Evolutionary conservation across 352 stramenopile species (phyloP).

Genomic region (Thraustotheca clavata): DNA sequence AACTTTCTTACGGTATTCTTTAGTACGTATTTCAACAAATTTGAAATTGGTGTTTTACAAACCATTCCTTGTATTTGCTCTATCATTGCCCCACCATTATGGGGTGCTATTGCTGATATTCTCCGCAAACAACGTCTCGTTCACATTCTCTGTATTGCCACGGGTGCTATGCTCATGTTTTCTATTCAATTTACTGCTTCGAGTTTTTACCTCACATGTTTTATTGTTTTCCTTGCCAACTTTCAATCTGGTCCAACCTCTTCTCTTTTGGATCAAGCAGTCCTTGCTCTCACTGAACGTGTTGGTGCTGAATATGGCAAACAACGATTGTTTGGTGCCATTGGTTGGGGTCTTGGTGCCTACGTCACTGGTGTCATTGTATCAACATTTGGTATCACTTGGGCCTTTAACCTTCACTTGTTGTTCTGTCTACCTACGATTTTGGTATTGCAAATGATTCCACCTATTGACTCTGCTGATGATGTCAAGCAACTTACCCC

Average conservation of each 20-base stretch:
- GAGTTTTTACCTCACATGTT: constrained; percentile 35
- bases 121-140: constrained; percentile 36
- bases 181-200: constrained; percentile 33
- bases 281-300: constrained; percentile 32
- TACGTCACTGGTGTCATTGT: constrained; percentile 39
- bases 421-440: constrained; percentile 27
- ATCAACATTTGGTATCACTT: constrained; percentile 31
- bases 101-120: constrained; percentile 34
- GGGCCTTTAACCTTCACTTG: constrained; percentile 43
- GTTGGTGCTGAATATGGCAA: constrained; percentile 41
- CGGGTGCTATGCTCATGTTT: constrained; percentile 38
- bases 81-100: constrained; percentile 34
- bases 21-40: constrained; percentile 39
- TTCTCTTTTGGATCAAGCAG: constrained; percentile 34
- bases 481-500: neutral
- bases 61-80: constrained; percentile 38
- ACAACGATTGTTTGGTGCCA: constrained; percentile 37
- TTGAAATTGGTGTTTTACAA: constrained; percentile 35
- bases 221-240: constrained; percentile 38
- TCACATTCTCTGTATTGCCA: constrained; percentile 35
- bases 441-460: constrained; percentile 17
- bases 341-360: constrained; percentile 33
- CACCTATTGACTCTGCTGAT: constrained; percentile 1
- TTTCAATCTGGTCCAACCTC: constrained; percentile 38
- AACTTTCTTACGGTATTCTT: constrained; percentile 21